Percentiles rank a stretch among this genome's conserved stretches.
phyloP scores from a whole-genome alignment of 2,329 filamentous ascomycete genomes.

The Fusarium citri region DNA sequence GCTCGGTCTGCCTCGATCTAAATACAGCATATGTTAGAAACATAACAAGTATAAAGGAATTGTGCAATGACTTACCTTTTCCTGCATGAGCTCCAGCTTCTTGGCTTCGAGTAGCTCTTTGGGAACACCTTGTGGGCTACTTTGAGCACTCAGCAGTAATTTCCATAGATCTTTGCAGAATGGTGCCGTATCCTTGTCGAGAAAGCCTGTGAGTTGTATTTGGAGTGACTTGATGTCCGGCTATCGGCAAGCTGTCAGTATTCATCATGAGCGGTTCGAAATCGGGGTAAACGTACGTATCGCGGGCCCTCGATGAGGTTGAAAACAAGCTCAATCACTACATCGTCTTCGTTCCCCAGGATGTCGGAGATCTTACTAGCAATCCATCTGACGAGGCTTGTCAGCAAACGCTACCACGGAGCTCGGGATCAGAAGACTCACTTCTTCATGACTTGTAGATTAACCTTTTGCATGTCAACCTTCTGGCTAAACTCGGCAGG shows the following conservation, averaged over 20 bases:
- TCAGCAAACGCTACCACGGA: conserved; percentile 23
- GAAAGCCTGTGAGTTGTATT: conserved; percentile 92
- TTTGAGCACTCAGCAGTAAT: conserved; percentile 88
- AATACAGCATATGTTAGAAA: conserved; percentile 5
- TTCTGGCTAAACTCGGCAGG: conserved; percentile 93
- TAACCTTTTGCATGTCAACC: conserved; percentile 97
- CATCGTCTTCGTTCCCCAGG: conserved; percentile 92
- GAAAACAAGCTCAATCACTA: conserved; percentile 87
- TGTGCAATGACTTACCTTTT: conserved; percentile 73
- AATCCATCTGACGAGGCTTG: conserved; percentile 80
- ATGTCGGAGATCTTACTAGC: conserved; percentile 87
- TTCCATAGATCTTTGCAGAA: conserved; percentile 98
- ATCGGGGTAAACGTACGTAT: conserved; percentile 69
- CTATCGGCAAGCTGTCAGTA: conserved; percentile 60
- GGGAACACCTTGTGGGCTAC: conserved; percentile 88
- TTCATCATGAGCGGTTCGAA: conserved; percentile 29
- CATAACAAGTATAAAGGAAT: not conserved
- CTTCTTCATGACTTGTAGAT: conserved; percentile 98
- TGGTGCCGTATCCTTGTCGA: conserved; percentile 87
- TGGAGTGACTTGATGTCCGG: conserved; percentile 96
- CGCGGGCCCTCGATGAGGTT: conserved; percentile 78
- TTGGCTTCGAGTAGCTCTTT: conserved; percentile 96
- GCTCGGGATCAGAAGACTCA: conserved; percentile 57
- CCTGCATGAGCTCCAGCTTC: conserved; percentile 92
- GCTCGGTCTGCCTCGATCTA: conserved; percentile 86